These are phyloP conservation scores for Phyllosticta citribraziliensis DNA, from an alignment of 2,329 filamentous ascomycete genomes.

Conservation along the genomic window DNA sequence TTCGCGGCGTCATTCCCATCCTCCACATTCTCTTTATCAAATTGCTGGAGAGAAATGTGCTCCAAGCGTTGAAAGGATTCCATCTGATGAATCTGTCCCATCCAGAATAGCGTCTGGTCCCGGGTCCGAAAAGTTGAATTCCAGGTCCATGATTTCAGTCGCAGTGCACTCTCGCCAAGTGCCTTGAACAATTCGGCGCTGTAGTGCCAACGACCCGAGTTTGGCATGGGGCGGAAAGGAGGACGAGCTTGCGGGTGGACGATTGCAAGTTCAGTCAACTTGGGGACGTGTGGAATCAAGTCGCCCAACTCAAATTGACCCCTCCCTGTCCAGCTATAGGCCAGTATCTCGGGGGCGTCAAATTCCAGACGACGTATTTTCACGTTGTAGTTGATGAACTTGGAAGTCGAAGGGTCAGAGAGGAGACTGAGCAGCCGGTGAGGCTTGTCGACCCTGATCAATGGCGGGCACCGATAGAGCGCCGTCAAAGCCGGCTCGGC, in stretches of 20 bases:
- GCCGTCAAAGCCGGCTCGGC: conserved; percentile 63
- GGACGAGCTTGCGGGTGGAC: conserved; percentile 59
- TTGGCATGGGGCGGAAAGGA: conserved; percentile 44
- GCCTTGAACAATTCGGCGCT: conserved; percentile 54
- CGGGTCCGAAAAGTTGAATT: conserved; percentile 38
- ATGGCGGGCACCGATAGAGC: conserved; percentile 59
- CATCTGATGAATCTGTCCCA: conserved; percentile 37
- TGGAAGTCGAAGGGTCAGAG: conserved; percentile 32
- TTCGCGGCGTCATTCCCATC: conserved; percentile 20
- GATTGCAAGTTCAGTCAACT: conserved; percentile 60
- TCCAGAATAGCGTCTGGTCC: conserved; percentile 18
- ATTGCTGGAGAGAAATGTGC: conserved; percentile 27
- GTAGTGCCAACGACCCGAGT: conserved; percentile 54
- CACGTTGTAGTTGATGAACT: conserved; percentile 50
- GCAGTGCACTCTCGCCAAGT: conserved; percentile 42
- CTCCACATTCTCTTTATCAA: conserved; percentile 14
- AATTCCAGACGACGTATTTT: conserved; percentile 64
- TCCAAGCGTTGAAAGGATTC: conserved; percentile 27
- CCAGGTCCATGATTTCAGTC: conserved; percentile 47
- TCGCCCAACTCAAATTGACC: conserved; percentile 47
- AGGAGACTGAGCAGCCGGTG: conserved; percentile 44
- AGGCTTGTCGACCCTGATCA: conserved; percentile 44
- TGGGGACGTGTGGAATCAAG: conserved; percentile 55
- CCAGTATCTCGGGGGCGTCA: conserved; percentile 51
- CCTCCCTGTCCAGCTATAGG: conserved; percentile 43